A percentile compares a stretch with the other conserved stretches of the same genome.
phyloP scores from a whole-genome alignment of 345 rosid genomes.

The Aethionema arabicum region DNA sequence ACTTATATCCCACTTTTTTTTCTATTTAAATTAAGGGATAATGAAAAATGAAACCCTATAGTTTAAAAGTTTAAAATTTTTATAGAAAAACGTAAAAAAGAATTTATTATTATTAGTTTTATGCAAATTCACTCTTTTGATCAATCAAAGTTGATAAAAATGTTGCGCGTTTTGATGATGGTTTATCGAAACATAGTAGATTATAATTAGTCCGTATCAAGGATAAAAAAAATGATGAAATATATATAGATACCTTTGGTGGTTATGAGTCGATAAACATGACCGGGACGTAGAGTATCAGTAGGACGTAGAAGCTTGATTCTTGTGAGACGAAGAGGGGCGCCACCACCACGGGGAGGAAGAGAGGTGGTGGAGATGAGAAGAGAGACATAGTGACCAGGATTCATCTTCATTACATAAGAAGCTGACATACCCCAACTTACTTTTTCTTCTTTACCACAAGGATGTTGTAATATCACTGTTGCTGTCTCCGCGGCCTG shows the following conservation, averaged over 20 bases:
- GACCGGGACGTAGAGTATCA: constrained; percentile 75
- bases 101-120: too few relatives aligned
- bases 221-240: background rate
- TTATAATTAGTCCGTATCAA: too few relatives aligned
- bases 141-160: too few relatives aligned
- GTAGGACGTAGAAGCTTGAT: constrained; percentile 93
- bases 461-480: constrained; percentile 71
- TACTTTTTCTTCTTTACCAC: constrained; percentile 66
- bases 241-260: constrained; percentile 50
- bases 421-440: constrained; percentile 61
- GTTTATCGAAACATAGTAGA: too few relatives aligned
- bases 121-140: too few relatives aligned
- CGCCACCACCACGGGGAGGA: constrained; percentile 29
- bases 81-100: too few relatives aligned
- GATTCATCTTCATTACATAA: constrained; percentile 79
- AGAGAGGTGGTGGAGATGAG: constrained; percentile 73
- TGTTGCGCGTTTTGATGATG: too few relatives aligned
- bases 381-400: constrained; percentile 91
- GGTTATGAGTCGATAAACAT: constrained; percentile 79
- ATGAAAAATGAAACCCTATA: too few relatives aligned
- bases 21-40: too few relatives aligned
- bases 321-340: constrained; percentile 65
- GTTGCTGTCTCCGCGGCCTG: constrained; percentile 85
- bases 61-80: too few relatives aligned
- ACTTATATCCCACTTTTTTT: too few relatives aligned